Conservation (phyloP, 768 basidiomycete genomes). For the Suillus spraguei region DNA sequence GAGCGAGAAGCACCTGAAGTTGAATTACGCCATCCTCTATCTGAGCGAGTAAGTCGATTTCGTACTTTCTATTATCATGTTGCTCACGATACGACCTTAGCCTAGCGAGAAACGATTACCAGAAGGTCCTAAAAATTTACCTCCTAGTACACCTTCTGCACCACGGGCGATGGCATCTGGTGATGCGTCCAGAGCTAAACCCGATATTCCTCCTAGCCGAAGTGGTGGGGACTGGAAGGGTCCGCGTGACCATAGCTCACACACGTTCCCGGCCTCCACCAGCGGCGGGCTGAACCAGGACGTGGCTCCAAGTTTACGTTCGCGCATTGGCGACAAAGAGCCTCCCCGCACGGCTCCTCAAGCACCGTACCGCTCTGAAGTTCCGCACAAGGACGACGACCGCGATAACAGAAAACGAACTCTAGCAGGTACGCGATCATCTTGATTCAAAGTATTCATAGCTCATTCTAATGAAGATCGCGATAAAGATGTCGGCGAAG, state of each 20-base stretch:
- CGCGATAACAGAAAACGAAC: conserved; percentile 72
- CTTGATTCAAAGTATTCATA: conserved; percentile 12
- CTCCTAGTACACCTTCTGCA: conserved; percentile 65
- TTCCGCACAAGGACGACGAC: conserved; percentile 58
- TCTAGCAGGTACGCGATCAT: conserved; percentile 55
- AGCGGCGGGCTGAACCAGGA: conserved; percentile 23
- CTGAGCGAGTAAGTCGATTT: conserved; percentile 59
- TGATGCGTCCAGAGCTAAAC: conserved; percentile 46
- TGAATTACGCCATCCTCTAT: conserved; percentile 46
- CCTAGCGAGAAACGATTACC: conserved; percentile 55
- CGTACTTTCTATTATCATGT: conserved; percentile 4
- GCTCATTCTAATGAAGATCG: conserved; percentile 48
- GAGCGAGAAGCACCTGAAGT: conserved; percentile 61
- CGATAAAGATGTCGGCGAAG: conserved; percentile 55
- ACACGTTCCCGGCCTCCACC: conserved; percentile 23
- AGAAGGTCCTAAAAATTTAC: conserved; percentile 56
- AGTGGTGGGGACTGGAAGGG: conserved; percentile 55
- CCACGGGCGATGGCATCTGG: conserved; percentile 69
- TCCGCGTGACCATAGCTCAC: conserved; percentile 36
- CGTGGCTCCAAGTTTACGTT: conserved; percentile 44
- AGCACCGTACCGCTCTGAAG: conserved; percentile 48
- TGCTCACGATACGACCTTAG: conserved; percentile 31
- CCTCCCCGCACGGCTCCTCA: conserved; percentile 41
- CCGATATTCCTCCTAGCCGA: conserved; percentile 38
- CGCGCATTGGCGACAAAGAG: conserved; percentile 68